Evolutionary conservation across 352 stramenopile species (phyloP).

Genomic region (Globisporangium spinosum): DNA sequence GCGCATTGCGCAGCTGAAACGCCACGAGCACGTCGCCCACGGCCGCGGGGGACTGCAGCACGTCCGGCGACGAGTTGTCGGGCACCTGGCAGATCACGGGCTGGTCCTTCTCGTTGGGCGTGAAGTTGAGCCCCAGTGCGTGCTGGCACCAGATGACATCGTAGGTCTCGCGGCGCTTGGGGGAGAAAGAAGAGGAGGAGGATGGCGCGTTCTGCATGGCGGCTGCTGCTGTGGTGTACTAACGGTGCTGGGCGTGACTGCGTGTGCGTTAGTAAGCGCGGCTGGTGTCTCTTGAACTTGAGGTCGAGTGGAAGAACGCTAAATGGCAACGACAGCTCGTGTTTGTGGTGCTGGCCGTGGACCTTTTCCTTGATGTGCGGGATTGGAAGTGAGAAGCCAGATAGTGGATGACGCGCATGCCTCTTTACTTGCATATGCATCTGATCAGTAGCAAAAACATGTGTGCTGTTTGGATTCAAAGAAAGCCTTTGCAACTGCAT

Average conservation of each 20-base stretch:
- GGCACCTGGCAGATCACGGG: constrained; percentile 75
- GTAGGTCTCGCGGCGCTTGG: constrained; percentile 26
- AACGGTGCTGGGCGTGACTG: neutral
- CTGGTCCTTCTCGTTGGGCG: constrained; percentile 56
- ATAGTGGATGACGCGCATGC: neutral
- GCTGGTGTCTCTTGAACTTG: neutral
- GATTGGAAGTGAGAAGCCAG: neutral
- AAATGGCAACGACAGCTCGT: neutral
- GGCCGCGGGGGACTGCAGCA: constrained; percentile 44
- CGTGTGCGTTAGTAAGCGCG: neutral
- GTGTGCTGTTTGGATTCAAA: neutral
- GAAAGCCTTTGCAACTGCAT: neutral
- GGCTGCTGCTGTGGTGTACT: neutral
- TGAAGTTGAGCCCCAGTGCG: constrained; percentile 66
- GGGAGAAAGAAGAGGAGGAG: neutral
- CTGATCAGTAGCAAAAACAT: neutral
- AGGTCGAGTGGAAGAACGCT: neutral
- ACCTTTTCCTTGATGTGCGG: neutral
- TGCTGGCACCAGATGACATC: constrained; percentile 60
- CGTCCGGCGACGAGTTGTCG: constrained; percentile 33
- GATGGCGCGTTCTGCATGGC: constrained; percentile 7
- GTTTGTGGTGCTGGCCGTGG: neutral
- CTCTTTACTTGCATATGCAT: neutral
- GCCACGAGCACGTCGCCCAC: constrained; percentile 66
- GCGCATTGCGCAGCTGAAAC: constrained; percentile 37